Evolutionary conservation across 2,329 filamentous ascomycete genomes (phyloP), one percentile per base, ranked within the genome.

Genomic region (Xylariales sp.): DNA sequence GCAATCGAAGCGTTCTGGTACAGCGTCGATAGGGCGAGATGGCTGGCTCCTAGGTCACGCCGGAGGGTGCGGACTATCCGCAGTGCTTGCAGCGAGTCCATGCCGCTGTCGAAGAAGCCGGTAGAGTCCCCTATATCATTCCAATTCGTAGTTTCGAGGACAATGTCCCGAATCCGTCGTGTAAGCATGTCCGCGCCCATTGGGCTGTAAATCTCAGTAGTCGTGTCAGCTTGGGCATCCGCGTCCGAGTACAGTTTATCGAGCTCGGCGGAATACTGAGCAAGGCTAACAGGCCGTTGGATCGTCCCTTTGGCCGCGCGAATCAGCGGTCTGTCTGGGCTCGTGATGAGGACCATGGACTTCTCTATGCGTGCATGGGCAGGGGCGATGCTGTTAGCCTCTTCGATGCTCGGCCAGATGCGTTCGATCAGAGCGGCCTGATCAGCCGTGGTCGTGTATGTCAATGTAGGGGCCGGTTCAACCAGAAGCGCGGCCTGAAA

Each of bases 291-390:
- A 3, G 52, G 9, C 5, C 71, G 61, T 46, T 72, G 64, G 5
- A 75, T 65, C 1, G 73, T 72, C 5, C 70, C 73, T 41, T 74
- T 75, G 3, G 65, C 68, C 4, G 71, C 65, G n/a, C 72, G 72
- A 39, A 72, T 69, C 1, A 74, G n/a, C 1, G 67, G 72, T 3
- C 69, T 66, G 0, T 69, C 58, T 3, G 67, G 34, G 2, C 28
- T 5, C 0, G 46, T 61, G 3, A 72, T 62, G 12, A 74, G 65
- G 30, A 75, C 65, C 34, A 73, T 50, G 7, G 68, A 59, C 58
- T 72, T 74, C 23, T 72, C 68, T 0, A 74, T 49, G 8, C 68
- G 69, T 2, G 72, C 73, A 36, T 75, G 72, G 1, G 71, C 73
- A 1, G 71, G 71, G 2, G 69, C 64, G 4, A 45, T 41, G 2